phyloP scores from a whole-genome alignment of 345 rosid species.

The Eucalyptus virginea region DNA sequence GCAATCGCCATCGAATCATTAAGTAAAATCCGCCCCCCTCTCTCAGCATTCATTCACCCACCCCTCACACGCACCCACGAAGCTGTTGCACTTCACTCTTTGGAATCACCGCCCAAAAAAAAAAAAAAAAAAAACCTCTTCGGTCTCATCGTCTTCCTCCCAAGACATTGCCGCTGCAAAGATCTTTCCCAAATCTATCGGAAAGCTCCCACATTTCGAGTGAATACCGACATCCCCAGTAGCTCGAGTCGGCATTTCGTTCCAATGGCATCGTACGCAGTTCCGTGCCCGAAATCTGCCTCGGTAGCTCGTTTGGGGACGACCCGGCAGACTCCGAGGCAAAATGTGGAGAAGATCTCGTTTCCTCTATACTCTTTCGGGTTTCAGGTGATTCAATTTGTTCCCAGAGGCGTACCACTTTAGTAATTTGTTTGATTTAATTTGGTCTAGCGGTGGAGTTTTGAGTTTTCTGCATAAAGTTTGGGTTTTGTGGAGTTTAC shows the following conservation, averaged over 20 bases:
- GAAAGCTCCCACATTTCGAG: neutral
- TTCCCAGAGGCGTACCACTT: neutral
- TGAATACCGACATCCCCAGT: neutral
- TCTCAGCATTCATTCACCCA: neutral
- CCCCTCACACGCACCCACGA: neutral
- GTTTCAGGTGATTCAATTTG: constrained; percentile 2
- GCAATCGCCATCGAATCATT: neutral
- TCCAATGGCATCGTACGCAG: constrained; percentile 47
- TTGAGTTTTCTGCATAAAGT: neutral
- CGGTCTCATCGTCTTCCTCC: neutral
- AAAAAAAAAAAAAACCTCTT: neutral
- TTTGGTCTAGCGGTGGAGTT: neutral
- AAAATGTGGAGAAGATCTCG: constrained; percentile 5
- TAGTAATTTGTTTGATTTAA: neutral
- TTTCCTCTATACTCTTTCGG: neutral
- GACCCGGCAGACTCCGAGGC: constrained; percentile 1
- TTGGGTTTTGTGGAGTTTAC: neutral
- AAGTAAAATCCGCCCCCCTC: neutral
- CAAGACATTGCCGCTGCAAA: neutral
- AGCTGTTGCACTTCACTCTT: neutral
- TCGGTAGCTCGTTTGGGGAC: constrained; percentile 28
- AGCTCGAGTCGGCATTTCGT: neutral
- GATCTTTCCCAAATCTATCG: neutral
- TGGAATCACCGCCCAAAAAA: neutral
- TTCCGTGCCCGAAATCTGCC: constrained; percentile 58